Evolutionary conservation across 768 basidiomycete species (phyloP).

Genomic region (Mycena galopus): DNA sequence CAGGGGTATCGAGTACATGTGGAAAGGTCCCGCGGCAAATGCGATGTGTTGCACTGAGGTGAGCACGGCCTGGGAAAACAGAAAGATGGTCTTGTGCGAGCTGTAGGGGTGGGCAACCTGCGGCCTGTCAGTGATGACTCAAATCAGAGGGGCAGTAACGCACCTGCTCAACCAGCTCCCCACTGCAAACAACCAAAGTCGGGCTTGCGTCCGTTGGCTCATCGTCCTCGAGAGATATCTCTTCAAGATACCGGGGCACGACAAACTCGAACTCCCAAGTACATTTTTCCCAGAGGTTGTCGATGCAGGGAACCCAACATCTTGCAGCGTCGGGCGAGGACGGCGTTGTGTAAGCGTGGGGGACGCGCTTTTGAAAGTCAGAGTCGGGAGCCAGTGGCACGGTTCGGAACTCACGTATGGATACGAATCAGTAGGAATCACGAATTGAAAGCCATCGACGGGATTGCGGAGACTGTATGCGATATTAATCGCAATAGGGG

Average conservation of each 20-base stretch:
- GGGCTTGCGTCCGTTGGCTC: constrained; percentile 74
- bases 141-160: constrained; percentile 36
- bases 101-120: constrained; percentile 95
- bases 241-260: constrained; percentile 87
- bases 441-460: constrained; percentile 87
- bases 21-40: constrained; percentile 96
- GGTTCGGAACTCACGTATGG: constrained; percentile 75
- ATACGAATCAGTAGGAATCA: constrained; percentile 84
- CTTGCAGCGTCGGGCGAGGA: constrained; percentile 92
- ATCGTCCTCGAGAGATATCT: constrained; percentile 62
- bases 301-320: constrained; percentile 98
- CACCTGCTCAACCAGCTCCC: constrained; percentile 95
- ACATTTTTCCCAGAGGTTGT: constrained; percentile 94
- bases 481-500: constrained; percentile 81
- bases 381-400: constrained; percentile 33
- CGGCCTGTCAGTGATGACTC: constrained; percentile 16
- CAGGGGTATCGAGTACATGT: constrained; percentile 76
- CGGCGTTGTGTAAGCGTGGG: constrained; percentile 92
- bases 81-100: constrained; percentile 93
- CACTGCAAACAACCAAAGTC: constrained; percentile 92
- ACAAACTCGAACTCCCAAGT: constrained; percentile 99
- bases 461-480: constrained; percentile 87
- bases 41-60: constrained; percentile 97
- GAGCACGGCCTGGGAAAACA: constrained; percentile 87
- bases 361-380: constrained; percentile 74